These are phyloP conservation scores for Rhizopogon vinicolor DNA, from an alignment of 768 basidiomycete species.

Conservation along the genomic window DNA sequence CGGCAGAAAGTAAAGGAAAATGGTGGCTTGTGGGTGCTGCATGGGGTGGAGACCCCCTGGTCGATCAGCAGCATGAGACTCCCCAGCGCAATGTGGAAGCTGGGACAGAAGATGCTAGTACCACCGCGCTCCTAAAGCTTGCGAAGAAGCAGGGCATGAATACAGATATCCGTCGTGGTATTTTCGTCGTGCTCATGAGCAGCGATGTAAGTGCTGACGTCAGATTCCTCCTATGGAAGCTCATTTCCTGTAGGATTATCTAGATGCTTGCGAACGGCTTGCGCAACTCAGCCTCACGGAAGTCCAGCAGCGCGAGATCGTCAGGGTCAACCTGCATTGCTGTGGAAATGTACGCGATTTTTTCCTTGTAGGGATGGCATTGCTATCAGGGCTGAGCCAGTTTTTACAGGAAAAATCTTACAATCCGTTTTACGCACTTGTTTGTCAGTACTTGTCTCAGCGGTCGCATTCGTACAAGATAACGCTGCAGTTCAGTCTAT, in stretches of 20 bases:
- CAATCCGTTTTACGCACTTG: slow-evolving; percentile 94
- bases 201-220: slow-evolving; percentile 63
- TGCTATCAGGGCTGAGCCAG: not conserved
- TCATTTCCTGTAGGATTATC: slow-evolving; percentile 65
- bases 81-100: slow-evolving; percentile 17
- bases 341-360: slow-evolving; percentile 73
- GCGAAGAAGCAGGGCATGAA: slow-evolving; percentile 98
- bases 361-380: not conserved
- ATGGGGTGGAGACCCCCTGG: slow-evolving; percentile 89
- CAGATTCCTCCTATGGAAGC: not conserved
- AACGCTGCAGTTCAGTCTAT: slow-evolving; percentile 90
- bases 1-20: slow-evolving; percentile 83
- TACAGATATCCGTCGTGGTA: slow-evolving; percentile 86
- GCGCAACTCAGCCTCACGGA: slow-evolving; percentile 80
- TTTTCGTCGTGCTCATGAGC: slow-evolving; percentile 94
- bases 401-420: slow-evolving; percentile 70
- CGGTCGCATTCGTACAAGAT: slow-evolving; percentile 82
- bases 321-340: slow-evolving; percentile 91
- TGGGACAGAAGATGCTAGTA: slow-evolving; percentile 24
- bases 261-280: slow-evolving; percentile 93
- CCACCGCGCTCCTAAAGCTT: slow-evolving; percentile 59
- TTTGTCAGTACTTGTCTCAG: slow-evolving; percentile 78
- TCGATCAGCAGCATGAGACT: slow-evolving; percentile 52
- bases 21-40: slow-evolving; percentile 99
- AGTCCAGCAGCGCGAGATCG: slow-evolving; percentile 89